Evolutionary conservation across 139 green algal genomes (phyloP), one percentile per base, ranked within the genome.

Genomic region (Spirogloea muscicola): DNA sequence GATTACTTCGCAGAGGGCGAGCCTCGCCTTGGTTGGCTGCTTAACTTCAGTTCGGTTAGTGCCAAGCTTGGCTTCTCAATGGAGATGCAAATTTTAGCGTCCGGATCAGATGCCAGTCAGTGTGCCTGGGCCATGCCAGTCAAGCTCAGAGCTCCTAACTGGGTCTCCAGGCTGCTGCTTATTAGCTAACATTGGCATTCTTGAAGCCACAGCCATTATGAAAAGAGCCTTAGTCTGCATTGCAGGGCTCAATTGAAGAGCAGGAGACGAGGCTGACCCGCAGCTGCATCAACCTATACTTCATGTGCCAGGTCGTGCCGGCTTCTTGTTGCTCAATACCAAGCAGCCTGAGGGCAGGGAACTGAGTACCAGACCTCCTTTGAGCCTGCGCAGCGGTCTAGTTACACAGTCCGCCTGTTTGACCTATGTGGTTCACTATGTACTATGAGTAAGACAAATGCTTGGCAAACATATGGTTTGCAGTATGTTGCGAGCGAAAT

Each of bases 271-370:
- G 87, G 0, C 84, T 92, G 41, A 62, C 75, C 9, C 33, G 91
- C 38, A 90, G 84, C 41, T 84, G 87, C 13, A 84, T 97, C 21
- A 90, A 92, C 68, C 96, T 90, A 84, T 97, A 94, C 85, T 97
- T 97, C 85, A 91, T 94, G 87, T 93, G 91, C 72, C 89, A 95
- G 87, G 89, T 91, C 66, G n/a, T 71, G 16, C 18, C 18, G 16
- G 10, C 49, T 48, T n/a, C 18, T 31, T 42, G 29, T 31, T 65
- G 29, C 16, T 31, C 57, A 31, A 13, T 65, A 38, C 57, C 10
- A 16, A 16, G 16, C 13, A 16, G 10, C 10, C 29, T 31, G 13
- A 65, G 10, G 57, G 57, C 57, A 10, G 10, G 29, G 13, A 13
- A 13, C 13, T 16, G 16, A n/a, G n/a, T n/a, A n/a, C n/a, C n/a